Evolutionary conservation across 2,329 filamentous ascomycete genomes (phyloP).

Genomic region (Mollisiaceae sp.): DNA sequence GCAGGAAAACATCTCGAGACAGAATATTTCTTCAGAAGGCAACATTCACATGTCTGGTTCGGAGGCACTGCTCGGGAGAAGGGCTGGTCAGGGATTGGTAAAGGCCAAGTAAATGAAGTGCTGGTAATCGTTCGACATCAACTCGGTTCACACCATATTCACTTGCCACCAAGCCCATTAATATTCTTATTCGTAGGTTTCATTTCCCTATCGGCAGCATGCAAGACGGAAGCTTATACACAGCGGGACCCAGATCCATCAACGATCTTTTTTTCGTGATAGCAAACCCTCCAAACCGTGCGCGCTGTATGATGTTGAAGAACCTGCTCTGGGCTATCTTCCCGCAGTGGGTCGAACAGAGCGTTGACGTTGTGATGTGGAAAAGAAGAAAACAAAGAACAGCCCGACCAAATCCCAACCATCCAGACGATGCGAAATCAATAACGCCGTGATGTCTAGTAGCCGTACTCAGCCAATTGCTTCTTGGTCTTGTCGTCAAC

Average conservation of each 20-base stretch:
- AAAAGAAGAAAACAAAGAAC: slow-evolving; percentile 25
- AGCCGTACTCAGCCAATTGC: slow-evolving; percentile 88
- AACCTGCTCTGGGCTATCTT: slow-evolving; percentile 41
- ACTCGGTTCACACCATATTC: slow-evolving; percentile 2
- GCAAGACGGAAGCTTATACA: slow-evolving; percentile 43
- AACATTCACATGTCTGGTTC: no score
- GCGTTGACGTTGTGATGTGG: slow-evolving; percentile 38
- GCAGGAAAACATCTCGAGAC: no score
- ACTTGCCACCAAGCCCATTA: slow-evolving; percentile 9
- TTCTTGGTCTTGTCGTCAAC: slow-evolving; percentile 85
- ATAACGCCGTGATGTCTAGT: slow-evolving; percentile 63
- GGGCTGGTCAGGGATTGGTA: neutral
- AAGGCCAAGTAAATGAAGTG: neutral
- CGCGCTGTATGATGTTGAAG: slow-evolving; percentile 32
- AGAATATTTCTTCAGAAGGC: no score
- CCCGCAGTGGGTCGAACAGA: slow-evolving; percentile 40
- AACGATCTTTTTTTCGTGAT: slow-evolving; percentile 38
- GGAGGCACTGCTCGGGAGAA: no score
- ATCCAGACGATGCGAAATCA: slow-evolving; percentile 35
- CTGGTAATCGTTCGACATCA: slow-evolving; percentile 12
- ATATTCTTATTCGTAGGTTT: slow-evolving; percentile 37
- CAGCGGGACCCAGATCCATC: slow-evolving; percentile 40
- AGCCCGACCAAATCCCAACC: slow-evolving; percentile 31
- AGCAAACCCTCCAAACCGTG: slow-evolving; percentile 39
- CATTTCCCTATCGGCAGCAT: slow-evolving; percentile 42